Conservation (phyloP, 495 filamentous ascomycete genomes). For the Neurospora sublineolata region DNA sequence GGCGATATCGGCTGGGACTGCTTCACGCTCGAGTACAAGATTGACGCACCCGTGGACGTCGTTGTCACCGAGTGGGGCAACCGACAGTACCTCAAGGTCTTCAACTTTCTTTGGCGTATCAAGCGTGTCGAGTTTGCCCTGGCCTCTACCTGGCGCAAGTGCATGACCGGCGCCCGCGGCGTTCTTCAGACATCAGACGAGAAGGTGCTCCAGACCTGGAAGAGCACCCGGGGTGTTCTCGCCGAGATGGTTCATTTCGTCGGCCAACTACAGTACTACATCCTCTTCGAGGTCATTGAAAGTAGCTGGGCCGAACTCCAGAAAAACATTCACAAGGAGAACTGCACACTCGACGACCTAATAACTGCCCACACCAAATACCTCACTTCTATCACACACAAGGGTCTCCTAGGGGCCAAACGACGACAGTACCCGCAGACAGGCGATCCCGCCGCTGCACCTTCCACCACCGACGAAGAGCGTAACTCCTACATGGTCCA, state of each 20-base stretch:
- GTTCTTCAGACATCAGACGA: constrained; percentile 76
- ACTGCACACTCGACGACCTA: constrained; percentile 86
- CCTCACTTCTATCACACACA: constrained; percentile 87
- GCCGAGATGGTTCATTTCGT: constrained; percentile 99
- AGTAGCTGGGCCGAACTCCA: constrained; percentile 83
- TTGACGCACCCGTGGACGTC: constrained; percentile 93
- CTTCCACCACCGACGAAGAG: constrained; percentile 36
- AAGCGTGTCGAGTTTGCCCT: constrained; percentile 96
- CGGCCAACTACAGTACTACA: constrained; percentile 95
- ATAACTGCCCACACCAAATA: constrained; percentile 86
- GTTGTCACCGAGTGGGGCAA: constrained; percentile 92
- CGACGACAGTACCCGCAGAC: constrained; percentile 27
- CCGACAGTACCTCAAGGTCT: constrained; percentile 94
- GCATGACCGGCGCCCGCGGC: constrained; percentile 88
- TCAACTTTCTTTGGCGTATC: constrained; percentile 98
- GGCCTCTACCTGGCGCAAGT: constrained; percentile 81
- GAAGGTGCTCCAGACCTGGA: constrained; percentile 75
- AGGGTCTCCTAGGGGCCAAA: constrained; percentile 76
- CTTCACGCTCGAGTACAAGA: constrained; percentile 98
- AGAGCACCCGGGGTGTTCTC: constrained; percentile 69
- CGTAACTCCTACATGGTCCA: constrained; percentile 82
- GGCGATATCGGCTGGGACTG: constrained; percentile 99
- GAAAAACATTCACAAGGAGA: constrained; percentile 63
- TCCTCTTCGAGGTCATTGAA: constrained; percentile 97
- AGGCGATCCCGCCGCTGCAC: constrained; percentile 10